Percentiles rank a stretch among this genome's conserved stretches.
phyloP scores from a whole-genome alignment of 2,329 filamentous ascomycete genomes.

The Escovopsis sp. region DNA sequence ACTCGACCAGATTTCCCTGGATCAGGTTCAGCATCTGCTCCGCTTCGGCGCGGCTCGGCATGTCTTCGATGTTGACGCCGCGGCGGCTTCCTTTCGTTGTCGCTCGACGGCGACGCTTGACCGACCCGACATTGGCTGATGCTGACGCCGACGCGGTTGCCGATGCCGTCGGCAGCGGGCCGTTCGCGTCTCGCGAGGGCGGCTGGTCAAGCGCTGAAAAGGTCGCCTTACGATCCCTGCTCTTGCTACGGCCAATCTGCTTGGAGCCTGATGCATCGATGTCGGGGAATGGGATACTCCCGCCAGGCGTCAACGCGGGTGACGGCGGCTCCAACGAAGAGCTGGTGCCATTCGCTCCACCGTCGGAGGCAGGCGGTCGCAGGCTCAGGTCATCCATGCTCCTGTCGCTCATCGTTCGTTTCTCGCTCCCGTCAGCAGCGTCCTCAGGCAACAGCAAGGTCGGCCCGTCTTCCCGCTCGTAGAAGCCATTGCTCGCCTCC shows the following conservation, averaged over 20 bases:
- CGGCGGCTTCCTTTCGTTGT: constrained; percentile 56
- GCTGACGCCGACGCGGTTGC: too few relatives aligned
- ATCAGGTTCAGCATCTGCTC: constrained; percentile 69
- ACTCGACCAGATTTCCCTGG: constrained; percentile 79
- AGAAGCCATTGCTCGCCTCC: constrained; percentile 9
- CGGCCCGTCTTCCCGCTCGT: constrained; percentile 14
- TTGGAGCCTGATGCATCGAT: constrained; percentile 25
- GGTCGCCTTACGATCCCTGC: constrained; percentile 37
- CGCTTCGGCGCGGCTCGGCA: constrained; percentile 60
- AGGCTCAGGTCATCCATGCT: constrained; percentile 2
- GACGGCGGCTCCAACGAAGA: constrained; percentile 16
- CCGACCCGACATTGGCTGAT: constrained; percentile 27
- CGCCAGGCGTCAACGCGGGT: constrained; percentile 26
- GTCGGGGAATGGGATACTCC: constrained; percentile 30
- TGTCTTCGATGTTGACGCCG: constrained; percentile 55
- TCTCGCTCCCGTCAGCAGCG: constrained; percentile 21
- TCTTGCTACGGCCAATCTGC: constrained; percentile 23
- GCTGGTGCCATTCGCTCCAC: constrained; percentile 12
- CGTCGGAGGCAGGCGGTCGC: constrained; percentile 10
- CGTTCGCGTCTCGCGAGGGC: constrained; percentile 20
- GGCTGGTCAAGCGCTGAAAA: constrained; percentile 41
- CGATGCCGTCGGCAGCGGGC: constrained; percentile 11
- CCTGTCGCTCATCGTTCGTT: constrained; percentile 2
- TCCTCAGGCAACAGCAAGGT: constrained; percentile 17
- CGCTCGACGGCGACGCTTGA: constrained; percentile 49